phyloP scores from a whole-genome alignment of 2,329 filamentous ascomycete genomes.

The Aspergillus sp. region DNA sequence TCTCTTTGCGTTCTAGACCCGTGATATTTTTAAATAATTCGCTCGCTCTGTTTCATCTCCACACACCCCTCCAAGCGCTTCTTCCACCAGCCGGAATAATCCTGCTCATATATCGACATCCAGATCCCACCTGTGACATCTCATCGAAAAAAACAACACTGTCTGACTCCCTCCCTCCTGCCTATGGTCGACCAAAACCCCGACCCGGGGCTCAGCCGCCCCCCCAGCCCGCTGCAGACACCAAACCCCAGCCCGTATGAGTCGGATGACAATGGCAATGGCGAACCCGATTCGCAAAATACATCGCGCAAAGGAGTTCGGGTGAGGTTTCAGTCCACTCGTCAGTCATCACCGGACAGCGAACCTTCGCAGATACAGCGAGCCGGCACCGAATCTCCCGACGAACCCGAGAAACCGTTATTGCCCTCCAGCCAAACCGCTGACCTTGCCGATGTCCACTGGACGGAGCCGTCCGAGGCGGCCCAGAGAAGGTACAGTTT shows the following conservation, averaged over 20 bases:
- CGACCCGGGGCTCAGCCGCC: not conserved
- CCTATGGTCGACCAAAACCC: not conserved
- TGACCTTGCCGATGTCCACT: conserved; percentile 1
- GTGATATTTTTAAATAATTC: too few species aligned
- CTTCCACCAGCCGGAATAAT: too few species aligned
- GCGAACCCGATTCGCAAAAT: not conserved
- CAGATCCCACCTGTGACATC: too few species aligned
- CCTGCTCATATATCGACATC: too few species aligned
- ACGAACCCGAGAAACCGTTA: not conserved
- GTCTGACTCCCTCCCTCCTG: too few species aligned
- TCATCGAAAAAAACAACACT: too few species aligned
- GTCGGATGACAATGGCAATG: not conserved
- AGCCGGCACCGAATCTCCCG: not conserved
- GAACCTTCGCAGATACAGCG: not conserved
- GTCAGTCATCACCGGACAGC: conserved; percentile 6
- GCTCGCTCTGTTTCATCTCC: too few species aligned
- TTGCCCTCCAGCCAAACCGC: not conserved
- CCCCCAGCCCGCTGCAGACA: not conserved
- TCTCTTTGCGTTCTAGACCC: too few species aligned
- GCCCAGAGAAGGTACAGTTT: not conserved
- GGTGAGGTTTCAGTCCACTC: conserved; percentile 13
- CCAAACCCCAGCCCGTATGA: not conserved
- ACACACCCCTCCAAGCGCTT: too few species aligned
- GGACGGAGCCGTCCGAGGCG: not conserved
- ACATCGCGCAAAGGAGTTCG: conserved; percentile 6